These are phyloP conservation scores for Scheffersomyces coipomensis DNA, from an alignment of 805 yeast genomes.

Conservation along the genomic window DNA sequence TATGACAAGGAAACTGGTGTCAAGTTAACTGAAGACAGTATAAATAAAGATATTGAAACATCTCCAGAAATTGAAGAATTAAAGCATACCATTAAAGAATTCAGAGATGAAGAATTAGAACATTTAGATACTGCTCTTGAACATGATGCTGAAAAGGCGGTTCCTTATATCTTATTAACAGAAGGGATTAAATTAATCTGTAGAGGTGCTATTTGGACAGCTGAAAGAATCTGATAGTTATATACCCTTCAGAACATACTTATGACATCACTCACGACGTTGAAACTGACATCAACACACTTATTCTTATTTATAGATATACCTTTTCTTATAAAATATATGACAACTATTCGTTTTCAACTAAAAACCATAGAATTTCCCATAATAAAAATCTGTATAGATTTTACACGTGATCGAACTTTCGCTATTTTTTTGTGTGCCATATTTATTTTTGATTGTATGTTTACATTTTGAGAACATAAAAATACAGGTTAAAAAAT, in stretches of 20 bases:
- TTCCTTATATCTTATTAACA: conserved; percentile 85
- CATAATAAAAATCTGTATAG: no score
- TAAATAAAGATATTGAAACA: conserved; percentile 23
- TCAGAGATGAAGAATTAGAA: conserved; percentile 93
- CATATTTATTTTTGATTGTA: no score
- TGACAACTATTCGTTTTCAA: no score
- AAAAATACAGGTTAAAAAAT: not conserved
- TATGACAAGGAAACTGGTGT: conserved; percentile 35
- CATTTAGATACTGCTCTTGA: conserved; percentile 92
- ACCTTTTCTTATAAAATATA: no score
- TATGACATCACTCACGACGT: no score
- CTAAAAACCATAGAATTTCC: no score
- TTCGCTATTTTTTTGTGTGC: no score
- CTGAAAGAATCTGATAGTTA: conserved; percentile 65
- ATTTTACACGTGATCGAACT: no score
- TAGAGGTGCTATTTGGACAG: conserved; percentile 85
- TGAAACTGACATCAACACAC: no score
- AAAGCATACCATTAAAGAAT: conserved; percentile 63
- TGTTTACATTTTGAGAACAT: not conserved
- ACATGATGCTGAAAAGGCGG: conserved; percentile 88
- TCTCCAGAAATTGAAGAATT: conserved; percentile 59
- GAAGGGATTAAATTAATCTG: conserved; percentile 84
- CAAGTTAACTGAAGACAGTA: conserved; percentile 15
- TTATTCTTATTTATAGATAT: no score
- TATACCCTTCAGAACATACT: not conserved